These are phyloP conservation scores for Brassica hybrid DNA, from an alignment of 441 rosid genomes.

Conservation along the genomic window DNA sequence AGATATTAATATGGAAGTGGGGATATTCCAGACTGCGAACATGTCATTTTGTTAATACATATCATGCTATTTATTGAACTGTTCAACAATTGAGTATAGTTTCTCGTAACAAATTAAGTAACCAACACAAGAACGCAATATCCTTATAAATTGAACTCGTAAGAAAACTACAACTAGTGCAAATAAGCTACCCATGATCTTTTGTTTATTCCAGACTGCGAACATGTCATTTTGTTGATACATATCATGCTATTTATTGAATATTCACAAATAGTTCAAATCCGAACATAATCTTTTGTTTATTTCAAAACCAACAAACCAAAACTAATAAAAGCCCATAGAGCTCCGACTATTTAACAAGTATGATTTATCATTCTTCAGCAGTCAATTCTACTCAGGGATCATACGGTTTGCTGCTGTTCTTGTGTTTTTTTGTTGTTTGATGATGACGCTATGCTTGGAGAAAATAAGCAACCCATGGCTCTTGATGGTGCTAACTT, in stretches of 20 bases:
- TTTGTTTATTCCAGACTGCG: background rate
- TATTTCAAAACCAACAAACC: background rate
- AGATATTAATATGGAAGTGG: background rate
- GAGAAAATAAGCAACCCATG: conserved; percentile 55
- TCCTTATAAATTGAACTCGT: background rate
- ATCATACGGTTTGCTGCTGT: background rate
- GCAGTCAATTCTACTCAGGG: background rate
- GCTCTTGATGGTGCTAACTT: conserved; percentile 55
- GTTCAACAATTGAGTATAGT: background rate
- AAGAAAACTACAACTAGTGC: background rate
- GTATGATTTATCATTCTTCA: background rate
- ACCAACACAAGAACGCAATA: background rate
- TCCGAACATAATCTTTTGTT: background rate
- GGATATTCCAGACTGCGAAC: background rate
- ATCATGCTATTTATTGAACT: background rate
- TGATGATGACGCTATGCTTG: background rate
- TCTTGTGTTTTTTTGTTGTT: background rate
- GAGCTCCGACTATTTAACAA: background rate
- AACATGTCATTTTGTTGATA: background rate
- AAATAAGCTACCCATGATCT: too few relatives aligned
- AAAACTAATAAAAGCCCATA: background rate
- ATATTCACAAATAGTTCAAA: too few relatives aligned
- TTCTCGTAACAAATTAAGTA: too few relatives aligned
- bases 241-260: background rate
- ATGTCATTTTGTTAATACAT: background rate